These are phyloP conservation scores for Cadophora sp. DNA, from an alignment of 2,329 filamentous ascomycete genomes.

Conservation along the genomic window DNA sequence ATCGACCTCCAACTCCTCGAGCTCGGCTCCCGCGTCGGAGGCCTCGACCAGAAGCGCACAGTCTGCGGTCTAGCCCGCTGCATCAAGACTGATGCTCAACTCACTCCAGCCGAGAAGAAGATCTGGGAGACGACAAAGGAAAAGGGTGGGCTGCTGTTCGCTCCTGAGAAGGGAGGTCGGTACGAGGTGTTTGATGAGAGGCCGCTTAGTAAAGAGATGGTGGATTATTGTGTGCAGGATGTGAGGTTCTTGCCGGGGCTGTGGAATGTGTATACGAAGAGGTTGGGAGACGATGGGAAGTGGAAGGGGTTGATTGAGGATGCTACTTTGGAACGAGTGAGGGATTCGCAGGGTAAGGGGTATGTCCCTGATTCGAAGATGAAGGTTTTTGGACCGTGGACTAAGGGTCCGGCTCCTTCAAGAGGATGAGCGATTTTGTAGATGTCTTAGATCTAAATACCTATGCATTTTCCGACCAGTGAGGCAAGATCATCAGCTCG, in stretches of 20 bases:
- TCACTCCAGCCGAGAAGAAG: slow-evolving; percentile 29
- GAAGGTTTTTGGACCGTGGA: not conserved
- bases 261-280: slow-evolving; percentile 42
- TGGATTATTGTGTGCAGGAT: slow-evolving; percentile 54
- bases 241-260: slow-evolving; percentile 51
- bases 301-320: not conserved
- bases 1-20: slow-evolving; percentile 65
- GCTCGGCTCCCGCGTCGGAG: slow-evolving; percentile 45
- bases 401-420: not conserved
- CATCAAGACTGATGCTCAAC: slow-evolving; percentile 42
- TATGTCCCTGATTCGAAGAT: not conserved
- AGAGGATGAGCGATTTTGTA: no score
- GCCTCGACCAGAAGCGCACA: not conserved
- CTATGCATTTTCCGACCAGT: no score
- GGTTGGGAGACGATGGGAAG: not conserved
- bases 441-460: no score
- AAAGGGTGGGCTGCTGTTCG: slow-evolving; percentile 48
- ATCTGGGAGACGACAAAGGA: slow-evolving; percentile 48
- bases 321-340: not conserved
- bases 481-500: no score
- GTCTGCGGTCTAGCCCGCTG: slow-evolving; percentile 42
- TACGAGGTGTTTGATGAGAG: slow-evolving; percentile 56
- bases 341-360: not conserved
- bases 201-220: slow-evolving; percentile 50
- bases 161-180: slow-evolving; percentile 50